These are phyloP conservation scores for Pseudomicrostroma phylloplanum DNA, from an alignment of 1,284 basidiomycete genomes.

Conservation along the genomic window DNA sequence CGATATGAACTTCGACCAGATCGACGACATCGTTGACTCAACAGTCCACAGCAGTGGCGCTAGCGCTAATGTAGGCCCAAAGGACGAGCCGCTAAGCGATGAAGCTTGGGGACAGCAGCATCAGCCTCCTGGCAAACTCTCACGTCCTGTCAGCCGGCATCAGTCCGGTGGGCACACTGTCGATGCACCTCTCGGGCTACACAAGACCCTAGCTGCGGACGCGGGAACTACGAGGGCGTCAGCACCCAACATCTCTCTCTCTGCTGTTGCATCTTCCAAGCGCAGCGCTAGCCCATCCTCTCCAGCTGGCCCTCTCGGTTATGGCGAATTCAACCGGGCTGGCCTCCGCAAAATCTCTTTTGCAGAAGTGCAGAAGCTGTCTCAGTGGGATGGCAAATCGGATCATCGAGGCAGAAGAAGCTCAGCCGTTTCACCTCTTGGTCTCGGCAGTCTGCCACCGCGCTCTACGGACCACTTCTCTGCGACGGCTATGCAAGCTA, in stretches of 20 bases:
- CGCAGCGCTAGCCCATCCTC: no score
- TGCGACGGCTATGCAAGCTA: background rate
- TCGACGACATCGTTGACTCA: conserved; percentile 74
- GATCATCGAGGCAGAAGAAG: no score
- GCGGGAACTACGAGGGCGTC: no score
- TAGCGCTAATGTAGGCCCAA: conserved; percentile 11
- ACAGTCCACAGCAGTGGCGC: conserved; percentile 17
- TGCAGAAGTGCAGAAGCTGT: background rate
- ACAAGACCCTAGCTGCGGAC: no score
- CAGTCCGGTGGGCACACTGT: no score
- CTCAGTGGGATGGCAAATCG: background rate
- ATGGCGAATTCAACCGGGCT: background rate
- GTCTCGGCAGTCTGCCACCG: background rate
- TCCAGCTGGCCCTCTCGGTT: no score
- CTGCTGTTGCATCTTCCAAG: no score
- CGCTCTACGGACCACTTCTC: background rate
- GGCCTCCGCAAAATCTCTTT: background rate
- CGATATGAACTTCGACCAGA: conserved; percentile 71
- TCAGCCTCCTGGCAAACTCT: background rate
- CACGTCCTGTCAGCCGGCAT: no score
- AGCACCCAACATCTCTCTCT: no score
- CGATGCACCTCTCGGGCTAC: no score
- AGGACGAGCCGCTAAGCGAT: conserved; percentile 15
- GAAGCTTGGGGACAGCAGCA: conserved; percentile 1
- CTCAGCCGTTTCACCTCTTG: no score